Percentiles rank a stretch among this genome's conserved stretches.
Evolutionary conservation across 2,329 filamentous ascomycete genomes (phyloP).

Genomic region (Hypoxylon sp.): DNA sequence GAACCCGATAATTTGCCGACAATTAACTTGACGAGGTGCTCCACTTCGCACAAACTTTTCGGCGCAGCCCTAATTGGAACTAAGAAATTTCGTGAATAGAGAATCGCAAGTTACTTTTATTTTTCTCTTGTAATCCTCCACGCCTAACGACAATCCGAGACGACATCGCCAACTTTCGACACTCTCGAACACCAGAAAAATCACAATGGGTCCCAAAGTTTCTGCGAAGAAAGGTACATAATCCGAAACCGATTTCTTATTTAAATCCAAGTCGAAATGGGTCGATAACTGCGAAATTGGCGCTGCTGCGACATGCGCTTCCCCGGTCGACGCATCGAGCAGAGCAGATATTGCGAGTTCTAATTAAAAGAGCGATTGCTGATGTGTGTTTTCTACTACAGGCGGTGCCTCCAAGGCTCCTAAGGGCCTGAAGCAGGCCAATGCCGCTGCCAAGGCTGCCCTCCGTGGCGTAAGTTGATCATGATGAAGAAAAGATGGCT

Average conservation of each 20-base stretch:
- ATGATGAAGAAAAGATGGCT: neutral
- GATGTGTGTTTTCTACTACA: slow-evolving; percentile 64
- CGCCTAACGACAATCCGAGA: slow-evolving; percentile 36
- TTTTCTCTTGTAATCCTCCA: slow-evolving; percentile 2
- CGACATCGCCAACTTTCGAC: slow-evolving; percentile 14
- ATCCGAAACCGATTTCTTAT: too few relatives aligned
- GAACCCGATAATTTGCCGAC: too few relatives aligned
- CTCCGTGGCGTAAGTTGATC: slow-evolving; percentile 85
- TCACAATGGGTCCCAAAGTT: slow-evolving; percentile 52
- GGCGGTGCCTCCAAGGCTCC: slow-evolving; percentile 58
- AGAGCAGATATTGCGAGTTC: slow-evolving; percentile 82
- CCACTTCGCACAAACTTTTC: too few relatives aligned
- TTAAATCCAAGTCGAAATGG: too few relatives aligned
- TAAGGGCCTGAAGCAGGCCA: slow-evolving; percentile 84
- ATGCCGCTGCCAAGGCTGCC: slow-evolving; percentile 92
- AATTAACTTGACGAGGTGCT: too few relatives aligned
- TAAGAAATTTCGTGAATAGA: too few relatives aligned
- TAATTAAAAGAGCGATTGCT: slow-evolving; percentile 72
- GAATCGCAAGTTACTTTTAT: slow-evolving; percentile 12
- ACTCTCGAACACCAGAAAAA: slow-evolving; percentile 32
- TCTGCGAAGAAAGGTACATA: slow-evolving; percentile 61
- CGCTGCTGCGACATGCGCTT: slow-evolving; percentile 34
- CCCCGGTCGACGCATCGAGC: slow-evolving; percentile 63
- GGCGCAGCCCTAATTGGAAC: too few relatives aligned
- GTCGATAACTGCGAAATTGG: slow-evolving; percentile 24